phyloP scores from a whole-genome alignment of 306 rosid species.

The Ammopiptanthus mongolicus region DNA sequence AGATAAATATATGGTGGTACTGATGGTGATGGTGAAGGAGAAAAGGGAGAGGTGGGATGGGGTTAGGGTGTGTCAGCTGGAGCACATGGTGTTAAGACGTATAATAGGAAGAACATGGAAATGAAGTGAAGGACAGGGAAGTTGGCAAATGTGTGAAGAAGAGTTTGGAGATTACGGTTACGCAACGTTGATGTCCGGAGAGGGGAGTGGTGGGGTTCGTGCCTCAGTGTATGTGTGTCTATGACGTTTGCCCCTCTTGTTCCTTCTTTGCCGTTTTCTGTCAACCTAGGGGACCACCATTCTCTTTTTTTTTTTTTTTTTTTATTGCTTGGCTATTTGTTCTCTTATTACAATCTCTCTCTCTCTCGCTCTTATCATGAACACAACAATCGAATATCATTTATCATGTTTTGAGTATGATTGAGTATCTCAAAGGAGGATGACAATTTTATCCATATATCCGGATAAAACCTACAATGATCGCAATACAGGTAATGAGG shows the following conservation, averaged over 20 bases:
- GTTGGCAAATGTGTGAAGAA: conserved; percentile 7
- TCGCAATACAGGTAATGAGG: no score
- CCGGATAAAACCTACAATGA: no score
- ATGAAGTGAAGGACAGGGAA: not conserved
- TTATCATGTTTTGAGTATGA: no score
- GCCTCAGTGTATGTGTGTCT: not conserved
- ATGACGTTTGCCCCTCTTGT: not conserved
- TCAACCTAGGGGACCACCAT: conserved; percentile 18
- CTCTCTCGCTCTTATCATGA: not conserved
- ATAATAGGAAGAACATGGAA: not conserved
- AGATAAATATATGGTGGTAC: not conserved
- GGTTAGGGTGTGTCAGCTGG: conserved; percentile 1
- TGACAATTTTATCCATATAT: no score
- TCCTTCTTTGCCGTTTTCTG: conserved; percentile 19
- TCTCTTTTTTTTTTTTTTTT: not conserved
- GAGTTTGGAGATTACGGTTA: conserved; percentile 21
- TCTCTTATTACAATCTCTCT: no score
- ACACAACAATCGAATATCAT: not conserved
- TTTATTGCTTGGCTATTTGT: not conserved
- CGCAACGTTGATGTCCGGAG: conserved; percentile 16
- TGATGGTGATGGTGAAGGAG: not conserved
- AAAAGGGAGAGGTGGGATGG: not conserved
- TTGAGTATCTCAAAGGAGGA: no score
- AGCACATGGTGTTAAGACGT: conserved; percentile 11
- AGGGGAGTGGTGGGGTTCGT: conserved; percentile 17